Evolutionary conservation across 805 yeast genomes (phyloP).

Genomic region (Candida khao-thaluensis): DNA sequence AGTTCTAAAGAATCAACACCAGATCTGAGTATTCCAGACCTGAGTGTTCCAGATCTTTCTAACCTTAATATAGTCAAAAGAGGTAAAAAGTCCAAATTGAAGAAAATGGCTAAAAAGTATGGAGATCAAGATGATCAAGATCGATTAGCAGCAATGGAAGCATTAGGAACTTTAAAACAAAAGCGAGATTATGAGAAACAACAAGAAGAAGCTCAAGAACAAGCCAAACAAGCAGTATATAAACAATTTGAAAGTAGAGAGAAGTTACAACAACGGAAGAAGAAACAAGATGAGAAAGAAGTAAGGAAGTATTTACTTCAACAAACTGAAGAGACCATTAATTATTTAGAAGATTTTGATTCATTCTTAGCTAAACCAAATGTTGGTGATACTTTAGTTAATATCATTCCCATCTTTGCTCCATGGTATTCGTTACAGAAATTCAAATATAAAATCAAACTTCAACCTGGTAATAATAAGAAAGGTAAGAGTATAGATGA

Average conservation of each 20-base stretch:
- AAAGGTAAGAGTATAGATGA: conserved; percentile 86
- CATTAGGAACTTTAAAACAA: conserved; percentile 78
- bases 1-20: background rate
- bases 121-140: conserved; percentile 93
- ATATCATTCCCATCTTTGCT: conserved; percentile 82
- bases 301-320: conserved; percentile 42
- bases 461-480: conserved; percentile 76
- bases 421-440: conserved; percentile 84
- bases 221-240: conserved; percentile 22
- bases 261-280: conserved; percentile 42
- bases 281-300: conserved; percentile 46
- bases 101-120: conserved; percentile 79
- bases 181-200: conserved; percentile 24
- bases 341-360: conserved; percentile 46
- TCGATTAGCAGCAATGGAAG: conserved; percentile 68
- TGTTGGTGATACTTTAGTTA: conserved; percentile 51
- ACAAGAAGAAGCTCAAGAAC: conserved; percentile 20
- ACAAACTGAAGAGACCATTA: conserved; percentile 25
- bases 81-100: conserved; percentile 82
- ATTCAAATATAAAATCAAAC: conserved; percentile 76
- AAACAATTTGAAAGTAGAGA: conserved; percentile 19
- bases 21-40: conserved; percentile 8
- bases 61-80: conserved; percentile 38
- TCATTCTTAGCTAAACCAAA: conserved; percentile 45
- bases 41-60: conserved; percentile 7